Conservation (phyloP, 768 basidiomycete genomes). For the Galerina marginata region DNA sequence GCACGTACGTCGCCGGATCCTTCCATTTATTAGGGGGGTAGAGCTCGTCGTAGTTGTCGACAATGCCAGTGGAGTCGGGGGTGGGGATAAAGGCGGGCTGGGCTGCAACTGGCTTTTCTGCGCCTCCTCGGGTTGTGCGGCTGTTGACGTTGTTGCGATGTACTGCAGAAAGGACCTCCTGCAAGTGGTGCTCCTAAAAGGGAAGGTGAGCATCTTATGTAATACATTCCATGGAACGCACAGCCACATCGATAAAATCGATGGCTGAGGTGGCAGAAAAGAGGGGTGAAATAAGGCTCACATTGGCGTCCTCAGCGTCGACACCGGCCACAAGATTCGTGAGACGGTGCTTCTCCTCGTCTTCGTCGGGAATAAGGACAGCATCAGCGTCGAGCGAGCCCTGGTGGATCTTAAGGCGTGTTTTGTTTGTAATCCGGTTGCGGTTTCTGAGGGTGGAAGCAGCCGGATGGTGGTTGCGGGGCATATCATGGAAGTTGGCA, state of each 20-base stretch:
- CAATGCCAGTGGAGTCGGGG: slow-evolving; percentile 84
- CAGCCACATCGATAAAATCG: slow-evolving; percentile 42
- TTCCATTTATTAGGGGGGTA: slow-evolving; percentile 75
- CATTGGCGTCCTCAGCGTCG: slow-evolving; percentile 92
- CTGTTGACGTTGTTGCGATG: slow-evolving; percentile 39
- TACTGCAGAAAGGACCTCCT: slow-evolving; percentile 53
- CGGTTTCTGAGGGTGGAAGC: slow-evolving; percentile 83
- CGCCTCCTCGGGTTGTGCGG: slow-evolving; percentile 33
- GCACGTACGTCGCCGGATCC: slow-evolving; percentile 79
- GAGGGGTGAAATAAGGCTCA: slow-evolving; percentile 56
- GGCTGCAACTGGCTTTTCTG: slow-evolving; percentile 37
- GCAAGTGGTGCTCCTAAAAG: slow-evolving; percentile 59
- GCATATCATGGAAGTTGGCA: slow-evolving; percentile 80
- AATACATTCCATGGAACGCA: slow-evolving; percentile 56
- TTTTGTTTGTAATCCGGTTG: slow-evolving; percentile 93
- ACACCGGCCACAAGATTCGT: slow-evolving; percentile 82
- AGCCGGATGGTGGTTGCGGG: slow-evolving; percentile 79
- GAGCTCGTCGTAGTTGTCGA: slow-evolving; percentile 77
- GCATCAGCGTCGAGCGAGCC: slow-evolving; percentile 84
- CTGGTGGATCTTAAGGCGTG: slow-evolving; percentile 82
- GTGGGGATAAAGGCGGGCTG: slow-evolving; percentile 87
- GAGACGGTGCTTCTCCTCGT: slow-evolving; percentile 82
- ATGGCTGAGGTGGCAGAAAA: slow-evolving; percentile 44
- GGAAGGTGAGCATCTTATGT: slow-evolving; percentile 47
- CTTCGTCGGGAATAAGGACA: slow-evolving; percentile 83